Evolutionary conservation across 208 protist genomes (phyloP).

Genomic region (Crithidia bombi): DNA sequence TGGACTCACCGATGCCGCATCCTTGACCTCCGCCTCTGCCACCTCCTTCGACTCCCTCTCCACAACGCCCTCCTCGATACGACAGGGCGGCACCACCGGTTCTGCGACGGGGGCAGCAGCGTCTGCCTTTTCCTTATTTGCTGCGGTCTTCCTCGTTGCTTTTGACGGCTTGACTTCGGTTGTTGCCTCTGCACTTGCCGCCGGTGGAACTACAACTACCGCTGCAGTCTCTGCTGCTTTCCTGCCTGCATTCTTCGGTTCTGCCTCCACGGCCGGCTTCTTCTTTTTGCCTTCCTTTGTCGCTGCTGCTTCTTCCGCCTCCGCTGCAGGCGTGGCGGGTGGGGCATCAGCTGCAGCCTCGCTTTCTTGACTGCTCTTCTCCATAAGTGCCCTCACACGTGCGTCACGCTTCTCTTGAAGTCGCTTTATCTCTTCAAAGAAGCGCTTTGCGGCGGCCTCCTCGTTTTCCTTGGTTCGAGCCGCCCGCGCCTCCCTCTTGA

Average conservation of each 20-base stretch:
- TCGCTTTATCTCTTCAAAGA: slow-evolving; percentile 12
- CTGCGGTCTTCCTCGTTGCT: background rate
- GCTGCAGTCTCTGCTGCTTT: background rate
- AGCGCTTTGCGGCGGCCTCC: slow-evolving; percentile 19
- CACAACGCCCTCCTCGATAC: background rate
- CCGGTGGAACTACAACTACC: too few relatives aligned
- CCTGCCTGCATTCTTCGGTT: background rate
- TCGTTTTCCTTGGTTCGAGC: slow-evolving; percentile 8
- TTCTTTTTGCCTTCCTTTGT: background rate
- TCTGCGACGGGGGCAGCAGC: background rate
- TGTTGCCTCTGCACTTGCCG: background rate
- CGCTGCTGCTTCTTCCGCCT: background rate
- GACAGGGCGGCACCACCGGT: background rate
- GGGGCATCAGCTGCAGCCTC: too few relatives aligned
- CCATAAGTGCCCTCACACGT: slow-evolving; percentile 6
- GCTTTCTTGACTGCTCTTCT: background rate
- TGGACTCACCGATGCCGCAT: background rate
- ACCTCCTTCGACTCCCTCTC: background rate
- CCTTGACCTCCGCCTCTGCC: too few relatives aligned
- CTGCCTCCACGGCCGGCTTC: background rate
- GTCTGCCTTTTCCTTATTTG: background rate
- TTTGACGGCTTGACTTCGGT: background rate
- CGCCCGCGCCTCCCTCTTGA: background rate
- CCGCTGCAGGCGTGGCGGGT: too few relatives aligned
- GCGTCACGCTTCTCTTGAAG: slow-evolving; percentile 15